Evolutionary conservation across 768 basidiomycete species (phyloP).

Genomic region (Paxillus rubicundulus): DNA sequence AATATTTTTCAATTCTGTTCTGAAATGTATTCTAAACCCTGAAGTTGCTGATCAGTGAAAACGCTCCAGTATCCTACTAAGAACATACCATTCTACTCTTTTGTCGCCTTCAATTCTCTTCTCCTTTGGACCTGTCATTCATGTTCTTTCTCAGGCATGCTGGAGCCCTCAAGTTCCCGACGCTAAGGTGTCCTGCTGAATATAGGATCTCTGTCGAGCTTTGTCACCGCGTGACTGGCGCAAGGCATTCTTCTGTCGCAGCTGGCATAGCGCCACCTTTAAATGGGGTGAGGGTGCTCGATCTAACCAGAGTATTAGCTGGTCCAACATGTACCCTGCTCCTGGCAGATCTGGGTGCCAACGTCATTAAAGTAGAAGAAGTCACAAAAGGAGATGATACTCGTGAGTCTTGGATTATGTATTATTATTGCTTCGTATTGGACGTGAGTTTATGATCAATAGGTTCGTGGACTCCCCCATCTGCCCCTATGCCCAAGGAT

Average conservation of each 20-base stretch:
- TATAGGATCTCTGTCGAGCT: background rate
- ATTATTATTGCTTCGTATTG: constrained; percentile 8
- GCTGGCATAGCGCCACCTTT: constrained; percentile 74
- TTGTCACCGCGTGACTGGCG: constrained; percentile 1
- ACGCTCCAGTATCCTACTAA: no score
- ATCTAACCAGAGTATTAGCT: constrained; percentile 88
- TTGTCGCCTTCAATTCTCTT: background rate
- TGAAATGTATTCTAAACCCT: no score
- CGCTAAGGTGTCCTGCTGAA: background rate
- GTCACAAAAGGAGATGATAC: constrained; percentile 85
- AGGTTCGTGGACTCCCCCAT: constrained; percentile 70
- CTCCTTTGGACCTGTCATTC: background rate
- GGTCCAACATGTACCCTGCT: constrained; percentile 92
- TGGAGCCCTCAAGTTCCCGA: background rate
- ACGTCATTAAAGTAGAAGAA: constrained; percentile 92
- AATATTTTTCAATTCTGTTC: no score
- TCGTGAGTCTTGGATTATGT: constrained; percentile 41
- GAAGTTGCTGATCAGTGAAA: no score
- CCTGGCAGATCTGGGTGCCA: constrained; percentile 88
- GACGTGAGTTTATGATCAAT: constrained; percentile 11
- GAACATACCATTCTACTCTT: constrained; percentile 22
- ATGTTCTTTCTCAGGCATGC: constrained; percentile 10
- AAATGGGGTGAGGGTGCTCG: constrained; percentile 77
- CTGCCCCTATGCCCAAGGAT: constrained; percentile 46
- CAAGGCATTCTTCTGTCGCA: constrained; percentile 15